Conservation (phyloP, 2,329 filamentous ascomycete genomes). For the Curvularia hawaiiensis region DNA sequence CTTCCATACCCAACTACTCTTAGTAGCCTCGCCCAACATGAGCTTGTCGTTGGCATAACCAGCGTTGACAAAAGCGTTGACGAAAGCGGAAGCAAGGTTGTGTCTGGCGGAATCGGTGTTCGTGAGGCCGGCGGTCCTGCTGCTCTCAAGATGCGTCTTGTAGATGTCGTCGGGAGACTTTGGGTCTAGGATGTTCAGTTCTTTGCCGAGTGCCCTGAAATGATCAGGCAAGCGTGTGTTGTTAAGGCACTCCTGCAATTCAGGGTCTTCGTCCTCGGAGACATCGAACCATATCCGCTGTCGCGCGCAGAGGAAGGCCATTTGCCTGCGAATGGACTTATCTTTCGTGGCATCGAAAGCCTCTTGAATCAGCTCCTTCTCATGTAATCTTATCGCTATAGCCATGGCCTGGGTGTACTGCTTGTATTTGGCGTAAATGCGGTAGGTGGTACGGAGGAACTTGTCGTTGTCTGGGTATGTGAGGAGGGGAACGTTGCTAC, state of each 20-base stretch:
- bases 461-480: slow-evolving; percentile 97
- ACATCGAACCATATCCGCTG: slow-evolving; percentile 86
- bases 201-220: slow-evolving; percentile 92
- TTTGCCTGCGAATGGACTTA: slow-evolving; percentile 84
- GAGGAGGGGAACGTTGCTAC: slow-evolving; percentile 91
- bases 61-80: slow-evolving; percentile 96
- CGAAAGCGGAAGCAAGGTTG: slow-evolving; percentile 93
- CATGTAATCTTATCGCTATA: slow-evolving; percentile 90
- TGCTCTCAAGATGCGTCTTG: slow-evolving; percentile 98
- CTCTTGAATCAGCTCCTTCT: slow-evolving; percentile 77
- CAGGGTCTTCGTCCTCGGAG: slow-evolving; percentile 72
- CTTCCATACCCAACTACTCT: slow-evolving; percentile 97
- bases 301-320: slow-evolving; percentile 89
- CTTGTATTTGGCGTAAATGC: slow-evolving; percentile 91
- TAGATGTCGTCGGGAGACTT: slow-evolving; percentile 99
- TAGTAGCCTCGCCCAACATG: slow-evolving; percentile 85
- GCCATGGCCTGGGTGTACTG: slow-evolving; percentile 93
- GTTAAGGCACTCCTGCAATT: slow-evolving; percentile 81
- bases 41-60: slow-evolving; percentile 96
- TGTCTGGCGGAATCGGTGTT: slow-evolving; percentile 95
- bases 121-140: slow-evolving; percentile 86
- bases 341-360: slow-evolving; percentile 84
- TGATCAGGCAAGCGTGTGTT: slow-evolving; percentile 89
- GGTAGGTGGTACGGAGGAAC: slow-evolving; percentile 90
- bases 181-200: slow-evolving; percentile 94